Evolutionary conservation across 73 alveolate species (phyloP).

Genomic region (Blepharisma stoltei): DNA sequence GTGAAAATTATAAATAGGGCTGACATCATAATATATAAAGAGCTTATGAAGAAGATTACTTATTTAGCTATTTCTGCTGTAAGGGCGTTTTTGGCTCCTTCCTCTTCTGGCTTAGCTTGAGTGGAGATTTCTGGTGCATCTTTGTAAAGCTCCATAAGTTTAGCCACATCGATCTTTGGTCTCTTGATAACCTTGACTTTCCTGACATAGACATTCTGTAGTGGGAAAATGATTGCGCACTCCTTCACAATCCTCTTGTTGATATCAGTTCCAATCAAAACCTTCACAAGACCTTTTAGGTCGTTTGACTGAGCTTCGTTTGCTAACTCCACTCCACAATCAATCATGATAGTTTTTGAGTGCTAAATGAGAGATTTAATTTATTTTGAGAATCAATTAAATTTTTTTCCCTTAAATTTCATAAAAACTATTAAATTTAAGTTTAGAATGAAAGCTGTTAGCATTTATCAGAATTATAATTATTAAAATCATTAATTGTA

Average conservation of each 20-base stretch:
- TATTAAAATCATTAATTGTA: too few species aligned
- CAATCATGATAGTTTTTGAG: too few species aligned
- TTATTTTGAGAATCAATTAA: too few species aligned
- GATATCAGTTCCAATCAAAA: conserved; percentile 62
- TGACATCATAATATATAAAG: too few species aligned
- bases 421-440: too few species aligned
- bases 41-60: not conserved
- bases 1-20: too few species aligned
- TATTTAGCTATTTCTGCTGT: conserved; percentile 11
- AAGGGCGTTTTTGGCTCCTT: conserved; percentile 21
- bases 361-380: too few species aligned
- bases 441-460: too few species aligned
- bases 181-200: conserved; percentile 93
- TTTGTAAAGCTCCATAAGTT: conserved; percentile 68
- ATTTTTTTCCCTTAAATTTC: too few species aligned
- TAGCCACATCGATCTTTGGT: conserved; percentile 86
- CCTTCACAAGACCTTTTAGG: conserved; percentile 72
- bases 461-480: too few species aligned
- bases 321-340: too few species aligned
- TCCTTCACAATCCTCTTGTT: conserved; percentile 77
- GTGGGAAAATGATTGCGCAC: conserved; percentile 87
- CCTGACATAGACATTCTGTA: conserved; percentile 82
- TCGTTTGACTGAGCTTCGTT: conserved; percentile 73
- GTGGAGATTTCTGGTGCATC: conserved; percentile 50
- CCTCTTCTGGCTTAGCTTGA: conserved; percentile 42